Base-by-base conservation (phyloP, 176 grass and related monocot species). In the Tillandsia leiboldiana region DNA sequence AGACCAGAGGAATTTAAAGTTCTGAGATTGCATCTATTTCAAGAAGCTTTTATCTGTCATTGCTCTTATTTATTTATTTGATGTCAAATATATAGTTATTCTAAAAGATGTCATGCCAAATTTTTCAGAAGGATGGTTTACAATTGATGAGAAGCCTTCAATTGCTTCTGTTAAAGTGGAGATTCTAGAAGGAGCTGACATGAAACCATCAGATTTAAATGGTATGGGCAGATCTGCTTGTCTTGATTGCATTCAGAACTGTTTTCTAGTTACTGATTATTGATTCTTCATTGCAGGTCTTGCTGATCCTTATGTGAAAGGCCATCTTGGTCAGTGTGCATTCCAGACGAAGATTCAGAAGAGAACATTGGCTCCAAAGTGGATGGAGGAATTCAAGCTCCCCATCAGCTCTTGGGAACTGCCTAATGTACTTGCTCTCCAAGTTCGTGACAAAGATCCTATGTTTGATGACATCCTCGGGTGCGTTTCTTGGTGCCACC, bases 201-300 rank as follows among this genome's bases (percentile, higher is more conserved):
- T 93, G 94, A 99, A 90, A 78, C 84, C 94, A 77, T 81, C 89
- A 61, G 94, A 99, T 83, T 73, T 99, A 62, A 93, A 93, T 79
- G 89, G 94, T 99, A 71, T 72, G 66, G 22, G 26, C n/a, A 8
- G 63, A 12, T 51, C 49, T 33, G 11, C 57, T 63, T 66, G 73
- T 85, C 23, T 47, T 85, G 70, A 64, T 54, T 72, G 18, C 10
- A 26, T 53, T 58, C 33, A 66, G 14, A 56, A 68, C 51, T 48
- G 52, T 48, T 66, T 78, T 51, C 51, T 49, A 78, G 50, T 14
- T 64, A 20, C 20, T 8, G 4, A 12, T 53, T n/a, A 12, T 8
- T 3, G 12, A 58, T 51, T 67, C n/a, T 65, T 63, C 47, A 15
- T 17, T 79, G 72, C 73, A 99, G 94, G 94, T 54, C 84, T 99